Percentiles rank a stretch among this genome's conserved stretches.
Evolutionary conservation across 805 yeast genomes (phyloP).

Genomic region (Cyberlindnera bimundalis): DNA sequence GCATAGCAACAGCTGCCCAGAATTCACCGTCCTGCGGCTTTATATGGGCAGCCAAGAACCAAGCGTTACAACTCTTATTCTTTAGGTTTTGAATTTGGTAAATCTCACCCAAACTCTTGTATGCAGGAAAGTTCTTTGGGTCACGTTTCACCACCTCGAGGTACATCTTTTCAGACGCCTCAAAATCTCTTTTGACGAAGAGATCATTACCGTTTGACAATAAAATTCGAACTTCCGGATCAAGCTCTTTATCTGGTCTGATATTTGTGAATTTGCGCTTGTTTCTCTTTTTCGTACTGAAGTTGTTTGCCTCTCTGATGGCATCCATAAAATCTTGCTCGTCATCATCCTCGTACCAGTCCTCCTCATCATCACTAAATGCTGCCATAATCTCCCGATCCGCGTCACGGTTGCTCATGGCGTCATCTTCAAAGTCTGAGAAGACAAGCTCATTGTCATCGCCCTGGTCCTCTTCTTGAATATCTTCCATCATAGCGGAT

Average conservation of each 20-base stretch:
- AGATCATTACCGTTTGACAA: conserved; percentile 78
- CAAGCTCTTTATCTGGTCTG: conserved; percentile 41
- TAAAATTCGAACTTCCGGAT: conserved; percentile 68
- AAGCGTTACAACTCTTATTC: conserved; percentile 71
- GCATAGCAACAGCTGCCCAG: conserved; percentile 75
- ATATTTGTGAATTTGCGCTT: conserved; percentile 31
- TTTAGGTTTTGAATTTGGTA: conserved; percentile 62
- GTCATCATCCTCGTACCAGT: conserved; percentile 36
- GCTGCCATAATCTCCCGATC: conserved; percentile 36
- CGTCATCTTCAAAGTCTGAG: conserved; percentile 13
- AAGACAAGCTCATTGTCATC: background rate
- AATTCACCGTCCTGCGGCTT: conserved; percentile 72
- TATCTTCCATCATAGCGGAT: conserved; percentile 22
- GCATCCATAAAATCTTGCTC: conserved; percentile 55
- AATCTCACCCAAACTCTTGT: conserved; percentile 84
- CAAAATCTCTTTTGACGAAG: conserved; percentile 62
- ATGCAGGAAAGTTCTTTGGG: conserved; percentile 76
- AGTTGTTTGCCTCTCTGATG: conserved; percentile 63
- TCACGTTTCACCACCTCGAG: conserved; percentile 74
- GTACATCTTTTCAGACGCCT: conserved; percentile 56
- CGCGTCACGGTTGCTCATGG: conserved; percentile 16
- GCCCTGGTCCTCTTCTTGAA: conserved; percentile 9
- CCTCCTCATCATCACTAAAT: conserved; percentile 33
- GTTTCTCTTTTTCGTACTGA: conserved; percentile 44
- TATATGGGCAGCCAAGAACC: conserved; percentile 80